Base-by-base conservation (phyloP, 1,284 basidiomycete species). In the Thecaphora thlaspeos region DNA sequence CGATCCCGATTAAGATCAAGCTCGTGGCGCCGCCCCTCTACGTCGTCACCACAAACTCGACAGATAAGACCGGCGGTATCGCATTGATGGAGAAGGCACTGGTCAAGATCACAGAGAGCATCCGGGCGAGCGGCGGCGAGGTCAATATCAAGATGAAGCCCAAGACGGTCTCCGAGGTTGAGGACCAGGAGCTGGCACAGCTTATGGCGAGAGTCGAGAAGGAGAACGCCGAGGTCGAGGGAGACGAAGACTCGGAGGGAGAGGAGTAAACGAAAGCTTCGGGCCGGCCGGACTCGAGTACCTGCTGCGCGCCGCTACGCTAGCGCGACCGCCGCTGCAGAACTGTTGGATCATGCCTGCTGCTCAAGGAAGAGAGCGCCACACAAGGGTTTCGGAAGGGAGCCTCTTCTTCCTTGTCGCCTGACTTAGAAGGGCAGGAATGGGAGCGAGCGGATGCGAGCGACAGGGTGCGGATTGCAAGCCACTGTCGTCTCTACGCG, bases 1-100 rank as follows among this genome's bases (percentile, higher is more conserved):
- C 86, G 0, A 91, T 98, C 1, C 94, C 94, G 0, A 96, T 98
- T 82, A 96, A 95, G 81, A 92, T 95, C 52, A 91, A 93, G 79
- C 83, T 98, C 23, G 92, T 98, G 41, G 94, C 94, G 0, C 95
- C 95, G 18, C 94, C 94, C 24, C 80, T 98, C 45, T 98, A 98
- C 73, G 94, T 98, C 41, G 83, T 98, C 61, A 90, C 89, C 69
- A 94, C 91, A 40, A 96, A 96, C 71, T 89, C 91, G 18, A 97
- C 94, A 7, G 94, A 99, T 81, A 98, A 98, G 85, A 87, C 85
- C 66, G 91, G 88, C 39, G 94, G 92, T 32, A 90, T 97, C 12
- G 92, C 94, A 62, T 84, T 89, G 36, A 85, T 98, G 61, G 95
- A 98, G 79, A 86, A 89, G 59, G 91, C 94, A 0, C 90, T 98